Evolutionary conservation across 805 yeast species (phyloP).

Genomic region (Clavispora santaluciae): DNA sequence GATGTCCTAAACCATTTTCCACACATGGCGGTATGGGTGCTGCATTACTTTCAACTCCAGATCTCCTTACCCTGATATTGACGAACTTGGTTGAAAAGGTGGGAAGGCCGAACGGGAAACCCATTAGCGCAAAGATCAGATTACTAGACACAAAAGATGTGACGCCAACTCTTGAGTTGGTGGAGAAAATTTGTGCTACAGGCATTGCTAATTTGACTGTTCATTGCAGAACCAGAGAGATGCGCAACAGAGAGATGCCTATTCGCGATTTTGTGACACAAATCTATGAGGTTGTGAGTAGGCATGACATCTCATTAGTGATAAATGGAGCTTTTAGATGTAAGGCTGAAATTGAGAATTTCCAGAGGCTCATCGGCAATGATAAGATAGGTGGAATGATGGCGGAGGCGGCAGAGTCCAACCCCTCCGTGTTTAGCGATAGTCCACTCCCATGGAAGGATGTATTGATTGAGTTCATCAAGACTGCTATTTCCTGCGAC

Average conservation of each 20-base stretch:
- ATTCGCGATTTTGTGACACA: slow-evolving; percentile 62
- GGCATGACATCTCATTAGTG: slow-evolving; percentile 62
- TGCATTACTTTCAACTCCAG: slow-evolving; percentile 80
- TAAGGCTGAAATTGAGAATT: slow-evolving; percentile 45
- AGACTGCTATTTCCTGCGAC: slow-evolving; percentile 49
- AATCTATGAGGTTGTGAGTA: slow-evolving; percentile 57
- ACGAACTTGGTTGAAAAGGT: slow-evolving; percentile 66
- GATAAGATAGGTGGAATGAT: slow-evolving; percentile 83
- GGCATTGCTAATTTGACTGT: slow-evolving; percentile 85
- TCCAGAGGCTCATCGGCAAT: slow-evolving; percentile 51
- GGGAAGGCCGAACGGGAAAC: slow-evolving; percentile 70
- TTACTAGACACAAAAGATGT: slow-evolving; percentile 58
- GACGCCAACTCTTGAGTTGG: slow-evolving; percentile 51
- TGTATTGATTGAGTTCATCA: slow-evolving; percentile 51
- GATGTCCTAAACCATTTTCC: slow-evolving; percentile 96
- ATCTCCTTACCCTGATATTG: slow-evolving; percentile 65
- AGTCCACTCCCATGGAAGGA: slow-evolving; percentile 49
- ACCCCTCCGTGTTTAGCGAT: slow-evolving; percentile 67
- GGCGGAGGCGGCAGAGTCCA: slow-evolving; percentile 84
- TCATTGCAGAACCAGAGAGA: slow-evolving; percentile 83
- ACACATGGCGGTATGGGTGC: slow-evolving; percentile 98
- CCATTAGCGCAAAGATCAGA: slow-evolving; percentile 89
- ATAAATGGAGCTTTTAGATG: slow-evolving; percentile 75
- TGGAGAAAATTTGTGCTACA: slow-evolving; percentile 50
- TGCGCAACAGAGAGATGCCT: slow-evolving; percentile 86